These are phyloP conservation scores for Tuber magnatum DNA, from an alignment of 495 filamentous ascomycete species.

Conservation along the genomic window DNA sequence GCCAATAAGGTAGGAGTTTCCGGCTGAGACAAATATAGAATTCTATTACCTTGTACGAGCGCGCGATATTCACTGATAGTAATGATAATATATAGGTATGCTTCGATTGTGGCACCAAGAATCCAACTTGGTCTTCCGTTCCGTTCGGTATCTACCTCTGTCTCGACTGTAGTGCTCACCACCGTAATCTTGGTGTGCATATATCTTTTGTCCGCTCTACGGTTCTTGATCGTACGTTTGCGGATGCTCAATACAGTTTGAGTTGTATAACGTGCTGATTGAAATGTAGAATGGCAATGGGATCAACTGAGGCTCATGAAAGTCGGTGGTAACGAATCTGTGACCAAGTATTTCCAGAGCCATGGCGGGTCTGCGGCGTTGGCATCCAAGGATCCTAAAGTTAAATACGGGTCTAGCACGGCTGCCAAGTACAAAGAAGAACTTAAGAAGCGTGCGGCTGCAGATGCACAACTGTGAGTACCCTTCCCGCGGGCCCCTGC, in stretches of 20 bases:
- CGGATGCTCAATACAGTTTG: background rate
- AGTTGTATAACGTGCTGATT: conserved; percentile 10
- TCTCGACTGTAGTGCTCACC: conserved; percentile 88
- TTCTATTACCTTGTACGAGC: background rate
- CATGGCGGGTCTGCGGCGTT: conserved; percentile 90
- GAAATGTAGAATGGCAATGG: conserved; percentile 91
- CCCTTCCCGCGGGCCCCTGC: conserved; percentile 18
- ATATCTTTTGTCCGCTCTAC: conserved; percentile 98
- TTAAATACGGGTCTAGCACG: conserved; percentile 85
- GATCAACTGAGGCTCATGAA: conserved; percentile 98
- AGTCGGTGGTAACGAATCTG: conserved; percentile 94
- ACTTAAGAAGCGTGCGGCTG: conserved; percentile 69
- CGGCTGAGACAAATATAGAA: background rate
- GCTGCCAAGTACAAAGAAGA: conserved; percentile 97
- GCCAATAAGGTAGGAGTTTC: conserved; percentile 72
- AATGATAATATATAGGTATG: conserved; percentile 59
- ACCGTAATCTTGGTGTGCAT: conserved; percentile 85
- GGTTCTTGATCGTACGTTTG: conserved; percentile 83
- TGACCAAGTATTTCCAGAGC: conserved; percentile 93
- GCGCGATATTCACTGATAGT: background rate
- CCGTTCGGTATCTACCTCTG: conserved; percentile 97
- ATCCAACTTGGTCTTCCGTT: conserved; percentile 96
- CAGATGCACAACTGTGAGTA: conserved; percentile 70
- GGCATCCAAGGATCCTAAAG: conserved; percentile 89
- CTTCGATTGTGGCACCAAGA: conserved; percentile 94